These are phyloP conservation scores for Epithemia pelagica DNA, from an alignment of 108 stramenopile genomes.

Conservation along the genomic window DNA sequence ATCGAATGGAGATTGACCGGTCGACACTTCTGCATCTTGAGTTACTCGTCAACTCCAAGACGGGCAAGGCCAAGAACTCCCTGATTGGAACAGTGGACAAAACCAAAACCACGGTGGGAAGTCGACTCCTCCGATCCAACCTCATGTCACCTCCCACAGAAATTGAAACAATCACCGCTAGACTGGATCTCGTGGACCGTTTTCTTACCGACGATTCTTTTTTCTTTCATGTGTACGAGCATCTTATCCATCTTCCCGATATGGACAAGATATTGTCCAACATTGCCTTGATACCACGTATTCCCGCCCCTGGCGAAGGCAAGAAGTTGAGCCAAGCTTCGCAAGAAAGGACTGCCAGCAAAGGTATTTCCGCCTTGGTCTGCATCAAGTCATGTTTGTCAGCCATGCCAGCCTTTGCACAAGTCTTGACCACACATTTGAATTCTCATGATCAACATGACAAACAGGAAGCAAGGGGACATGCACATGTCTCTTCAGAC, in stretches of 20 bases:
- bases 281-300: constrained; percentile 57
- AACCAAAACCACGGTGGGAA: constrained; percentile 83
- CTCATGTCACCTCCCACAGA: constrained; percentile 78
- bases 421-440: constrained; percentile 58
- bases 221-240: constrained; percentile 78
- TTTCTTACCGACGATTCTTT: constrained; percentile 76
- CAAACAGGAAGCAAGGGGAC: constrained; percentile 5
- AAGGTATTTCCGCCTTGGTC: constrained; percentile 79
- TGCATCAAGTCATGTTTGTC: constrained; percentile 75
- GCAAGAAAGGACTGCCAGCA: constrained; percentile 58
- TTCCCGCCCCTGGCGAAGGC: constrained; percentile 3
- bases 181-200: constrained; percentile 81
- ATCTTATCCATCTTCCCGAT: constrained; percentile 68
- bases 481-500: constrained; percentile 7
- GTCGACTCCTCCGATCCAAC: constrained; percentile 69
- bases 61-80: constrained; percentile 53
- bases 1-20: constrained; percentile 76
- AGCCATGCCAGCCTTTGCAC: constrained; percentile 57
- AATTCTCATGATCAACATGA: constrained; percentile 19
- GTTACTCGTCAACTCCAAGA: constrained; percentile 74
- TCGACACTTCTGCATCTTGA: constrained; percentile 72
- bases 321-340: constrained; percentile 15
- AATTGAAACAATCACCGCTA: constrained; percentile 69
- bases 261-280: constrained; percentile 78
- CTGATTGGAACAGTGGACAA: constrained; percentile 75